Conservation (phyloP, 2,329 filamentous ascomycete genomes). For the Hypoxylon sp. region DNA sequence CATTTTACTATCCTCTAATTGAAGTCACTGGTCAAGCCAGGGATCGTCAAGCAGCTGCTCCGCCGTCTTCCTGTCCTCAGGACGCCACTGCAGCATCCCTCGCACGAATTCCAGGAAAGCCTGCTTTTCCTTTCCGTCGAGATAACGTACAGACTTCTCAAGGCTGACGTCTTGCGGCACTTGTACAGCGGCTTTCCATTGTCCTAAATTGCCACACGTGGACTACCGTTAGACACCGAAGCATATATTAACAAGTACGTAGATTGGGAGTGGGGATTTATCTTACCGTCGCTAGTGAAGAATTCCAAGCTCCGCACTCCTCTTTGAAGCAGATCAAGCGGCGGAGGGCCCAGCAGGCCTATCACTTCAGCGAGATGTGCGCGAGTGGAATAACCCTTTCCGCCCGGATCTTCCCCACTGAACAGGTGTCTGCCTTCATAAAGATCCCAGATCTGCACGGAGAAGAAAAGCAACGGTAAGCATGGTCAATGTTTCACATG, state of each 20-base stretch:
- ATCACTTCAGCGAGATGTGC: constrained; percentile 64
- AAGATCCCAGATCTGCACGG: constrained; percentile 61
- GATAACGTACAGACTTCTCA: constrained; percentile 53
- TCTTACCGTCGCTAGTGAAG: constrained; percentile 55
- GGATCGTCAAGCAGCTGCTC: constrained; percentile 50
- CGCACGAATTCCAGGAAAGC: constrained; percentile 54
- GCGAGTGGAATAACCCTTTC: constrained; percentile 56
- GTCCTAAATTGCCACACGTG: constrained; percentile 41
- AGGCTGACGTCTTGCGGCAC: constrained; percentile 49
- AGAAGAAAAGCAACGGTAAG: constrained; percentile 8
- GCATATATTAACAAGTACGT: constrained; percentile 3
- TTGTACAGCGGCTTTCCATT: constrained; percentile 43
- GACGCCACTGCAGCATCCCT: constrained; percentile 56
- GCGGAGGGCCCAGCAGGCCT: constrained; percentile 59
- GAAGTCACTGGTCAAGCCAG: constrained; percentile 44
- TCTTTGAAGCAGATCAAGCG: constrained; percentile 52
- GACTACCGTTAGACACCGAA: constrained; percentile 1
- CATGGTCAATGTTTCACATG: background rate
- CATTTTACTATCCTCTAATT: too few species aligned
- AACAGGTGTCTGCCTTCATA: constrained; percentile 62
- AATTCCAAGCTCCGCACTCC: constrained; percentile 53
- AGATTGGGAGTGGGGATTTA: constrained; percentile 5
- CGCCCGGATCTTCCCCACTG: constrained; percentile 42
- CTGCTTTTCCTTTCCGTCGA: constrained; percentile 51
- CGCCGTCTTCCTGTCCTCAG: constrained; percentile 46